Conservation (phyloP, 345 rosid species). For the Boechera stricta region DNA sequence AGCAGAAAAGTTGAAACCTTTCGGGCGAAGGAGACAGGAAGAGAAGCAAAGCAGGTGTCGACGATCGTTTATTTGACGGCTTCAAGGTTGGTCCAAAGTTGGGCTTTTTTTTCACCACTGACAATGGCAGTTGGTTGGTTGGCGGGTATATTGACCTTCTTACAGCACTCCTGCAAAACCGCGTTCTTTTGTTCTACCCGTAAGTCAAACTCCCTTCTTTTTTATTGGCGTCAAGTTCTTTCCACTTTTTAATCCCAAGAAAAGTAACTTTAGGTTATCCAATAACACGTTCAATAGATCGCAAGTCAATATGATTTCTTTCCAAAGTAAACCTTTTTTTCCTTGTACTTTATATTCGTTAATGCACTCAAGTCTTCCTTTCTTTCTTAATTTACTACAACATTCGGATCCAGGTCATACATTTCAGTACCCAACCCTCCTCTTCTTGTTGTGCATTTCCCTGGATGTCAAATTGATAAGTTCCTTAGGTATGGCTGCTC, state of each 20-base stretch:
- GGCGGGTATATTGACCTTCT: constrained; percentile 23
- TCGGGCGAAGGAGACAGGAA: constrained; percentile 21
- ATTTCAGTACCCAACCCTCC: constrained; percentile 55
- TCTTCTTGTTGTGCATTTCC: constrained; percentile 69
- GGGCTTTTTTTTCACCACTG: background rate
- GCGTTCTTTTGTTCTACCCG: constrained; percentile 27
- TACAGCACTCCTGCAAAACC: constrained; percentile 20
- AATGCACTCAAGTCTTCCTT: background rate
- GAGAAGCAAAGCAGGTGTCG: background rate
- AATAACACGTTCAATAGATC: constrained; percentile 8
- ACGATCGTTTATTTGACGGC: constrained; percentile 19
- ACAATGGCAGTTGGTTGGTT: constrained; percentile 25
- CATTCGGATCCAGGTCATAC: constrained; percentile 19
- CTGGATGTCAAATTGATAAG: constrained; percentile 42
- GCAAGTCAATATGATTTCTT: constrained; percentile 4
- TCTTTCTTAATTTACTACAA: background rate
- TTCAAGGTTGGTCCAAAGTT: constrained; percentile 7
- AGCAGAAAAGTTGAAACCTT: constrained; percentile 34
- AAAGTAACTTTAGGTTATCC: background rate
- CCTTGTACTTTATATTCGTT: background rate
- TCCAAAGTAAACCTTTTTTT: background rate
- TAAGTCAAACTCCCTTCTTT: constrained; percentile 15
- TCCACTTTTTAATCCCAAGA: background rate
- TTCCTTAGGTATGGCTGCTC: constrained; percentile 78
- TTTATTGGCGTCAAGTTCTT: background rate